These are phyloP conservation scores for Coix lacrymajobi DNA, from an alignment of 176 grass and related monocot genomes.

Conservation along the genomic window DNA sequence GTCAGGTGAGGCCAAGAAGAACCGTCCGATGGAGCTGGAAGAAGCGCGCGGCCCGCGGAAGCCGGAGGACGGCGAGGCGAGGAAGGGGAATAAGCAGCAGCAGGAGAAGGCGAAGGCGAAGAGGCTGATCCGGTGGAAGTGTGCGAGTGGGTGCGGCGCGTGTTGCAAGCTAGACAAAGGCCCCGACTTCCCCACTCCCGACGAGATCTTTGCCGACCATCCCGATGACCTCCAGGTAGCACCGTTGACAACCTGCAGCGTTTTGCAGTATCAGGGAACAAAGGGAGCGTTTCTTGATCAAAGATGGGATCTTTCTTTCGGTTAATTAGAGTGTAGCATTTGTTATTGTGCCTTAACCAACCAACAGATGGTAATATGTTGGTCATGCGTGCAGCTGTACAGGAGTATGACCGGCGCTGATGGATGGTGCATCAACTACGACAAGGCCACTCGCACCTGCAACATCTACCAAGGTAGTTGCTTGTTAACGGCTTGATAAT, in stretches of 20 bases:
- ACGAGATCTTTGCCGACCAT: slow-evolving; percentile 59
- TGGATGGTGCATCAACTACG: slow-evolving; percentile 76
- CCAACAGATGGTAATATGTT: neutral
- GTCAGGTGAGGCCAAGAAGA: neutral
- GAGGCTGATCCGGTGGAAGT: slow-evolving; percentile 45
- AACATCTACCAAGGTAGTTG: slow-evolving; percentile 54
- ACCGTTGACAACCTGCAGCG: neutral
- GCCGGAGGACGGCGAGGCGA: slow-evolving; percentile 5
- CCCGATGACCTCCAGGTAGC: slow-evolving; percentile 53
- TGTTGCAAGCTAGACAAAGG: slow-evolving; percentile 87
- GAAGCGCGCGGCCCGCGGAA: neutral
- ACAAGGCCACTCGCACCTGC: slow-evolving; percentile 52
- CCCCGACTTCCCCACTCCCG: slow-evolving; percentile 53
- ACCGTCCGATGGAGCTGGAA: neutral
- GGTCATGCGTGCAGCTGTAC: slow-evolving; percentile 35
- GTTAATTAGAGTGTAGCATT: neutral
- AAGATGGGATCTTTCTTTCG: neutral
- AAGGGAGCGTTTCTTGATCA: neutral
- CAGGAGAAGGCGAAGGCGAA: slow-evolving; percentile 31
- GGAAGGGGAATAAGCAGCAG: neutral
- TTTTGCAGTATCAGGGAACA: neutral
- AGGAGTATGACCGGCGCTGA: slow-evolving; percentile 63
- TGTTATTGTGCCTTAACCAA: neutral
- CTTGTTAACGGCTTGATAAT: neutral
- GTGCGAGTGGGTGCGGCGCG: slow-evolving; percentile 71